phyloP scores from a whole-genome alignment of 208 protist genomes.

The Leishmania mexicana region DNA sequence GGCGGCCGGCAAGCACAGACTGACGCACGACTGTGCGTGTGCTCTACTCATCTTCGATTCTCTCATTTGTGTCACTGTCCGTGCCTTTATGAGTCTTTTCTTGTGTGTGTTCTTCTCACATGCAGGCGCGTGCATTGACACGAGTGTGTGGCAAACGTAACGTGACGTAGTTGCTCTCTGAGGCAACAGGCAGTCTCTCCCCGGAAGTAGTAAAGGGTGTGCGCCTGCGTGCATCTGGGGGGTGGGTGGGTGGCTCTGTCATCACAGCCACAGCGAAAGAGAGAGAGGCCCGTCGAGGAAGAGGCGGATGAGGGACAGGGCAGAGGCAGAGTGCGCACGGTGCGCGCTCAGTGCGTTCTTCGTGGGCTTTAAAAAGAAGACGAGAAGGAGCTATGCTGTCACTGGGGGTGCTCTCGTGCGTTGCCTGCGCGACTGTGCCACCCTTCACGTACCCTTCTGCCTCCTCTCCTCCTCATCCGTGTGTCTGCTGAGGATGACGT shows the following conservation, averaged over 20 bases:
- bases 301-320: no score
- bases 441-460: not conserved
- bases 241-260: not conserved
- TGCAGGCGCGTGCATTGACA: not conserved
- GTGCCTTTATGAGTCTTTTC: not conserved
- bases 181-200: not conserved
- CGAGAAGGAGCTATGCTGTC: not conserved
- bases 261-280: not conserved
- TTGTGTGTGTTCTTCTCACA: not conserved
- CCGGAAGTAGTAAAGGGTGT: not conserved
- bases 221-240: not conserved
- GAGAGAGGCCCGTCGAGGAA: not conserved
- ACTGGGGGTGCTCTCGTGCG: not conserved
- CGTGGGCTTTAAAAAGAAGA: constrained; percentile 1
- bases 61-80: not conserved
- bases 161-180: not conserved
- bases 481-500: not conserved
- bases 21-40: not conserved
- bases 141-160: not conserved
- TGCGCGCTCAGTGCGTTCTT: not conserved
- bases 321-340: not conserved
- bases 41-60: not conserved
- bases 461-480: not conserved
- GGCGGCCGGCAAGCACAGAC: not conserved
- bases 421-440: not conserved